Evolutionary conservation across 306 rosid genomes (phyloP).

Genomic region (Heteromeles arbutifolia): DNA sequence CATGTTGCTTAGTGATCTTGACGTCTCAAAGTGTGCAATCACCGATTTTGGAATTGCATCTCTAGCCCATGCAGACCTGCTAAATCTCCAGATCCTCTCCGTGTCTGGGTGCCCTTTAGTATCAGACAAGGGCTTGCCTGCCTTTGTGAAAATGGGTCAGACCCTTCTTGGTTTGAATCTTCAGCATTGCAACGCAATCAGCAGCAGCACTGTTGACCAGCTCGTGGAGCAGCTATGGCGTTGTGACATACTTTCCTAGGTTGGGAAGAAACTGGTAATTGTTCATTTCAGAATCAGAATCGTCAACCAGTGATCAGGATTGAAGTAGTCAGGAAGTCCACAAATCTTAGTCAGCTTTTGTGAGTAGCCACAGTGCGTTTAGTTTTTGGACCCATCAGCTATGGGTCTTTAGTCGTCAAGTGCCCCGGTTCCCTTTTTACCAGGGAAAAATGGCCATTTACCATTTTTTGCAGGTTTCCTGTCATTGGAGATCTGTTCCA

Average conservation of each 20-base stretch:
- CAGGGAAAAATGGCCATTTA: conserved; percentile 48
- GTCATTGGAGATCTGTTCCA: conserved; percentile 42
- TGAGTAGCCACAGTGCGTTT: conserved; percentile 30
- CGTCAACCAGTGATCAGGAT: conserved; percentile 5
- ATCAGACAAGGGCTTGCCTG: conserved; percentile 54
- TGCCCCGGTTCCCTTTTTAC: conserved; percentile 49
- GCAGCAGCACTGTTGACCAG: conserved; percentile 39
- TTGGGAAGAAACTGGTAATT: conserved; percentile 1
- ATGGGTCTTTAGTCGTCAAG: conserved; percentile 59
- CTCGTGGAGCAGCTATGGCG: conserved; percentile 62
- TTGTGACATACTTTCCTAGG: conserved; percentile 74
- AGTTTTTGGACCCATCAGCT: conserved; percentile 70
- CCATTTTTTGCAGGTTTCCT: conserved; percentile 61
- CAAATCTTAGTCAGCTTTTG: conserved; percentile 37
- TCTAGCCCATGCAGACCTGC: conserved; percentile 38
- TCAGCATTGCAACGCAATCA: conserved; percentile 60
- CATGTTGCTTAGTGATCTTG: conserved; percentile 57
- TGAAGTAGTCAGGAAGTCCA: conserved; percentile 20
- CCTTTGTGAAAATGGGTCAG: conserved; percentile 51
- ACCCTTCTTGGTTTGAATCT: conserved; percentile 74
- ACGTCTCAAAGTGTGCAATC: conserved; percentile 61
- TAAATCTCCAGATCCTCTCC: conserved; percentile 64
- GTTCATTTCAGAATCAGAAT: conserved; percentile 10
- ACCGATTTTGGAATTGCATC: conserved; percentile 62
- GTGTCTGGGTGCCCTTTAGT: conserved; percentile 56